These are phyloP conservation scores for Talaromyces sp. DNA, from an alignment of 2,329 filamentous ascomycete genomes.

Conservation along the genomic window DNA sequence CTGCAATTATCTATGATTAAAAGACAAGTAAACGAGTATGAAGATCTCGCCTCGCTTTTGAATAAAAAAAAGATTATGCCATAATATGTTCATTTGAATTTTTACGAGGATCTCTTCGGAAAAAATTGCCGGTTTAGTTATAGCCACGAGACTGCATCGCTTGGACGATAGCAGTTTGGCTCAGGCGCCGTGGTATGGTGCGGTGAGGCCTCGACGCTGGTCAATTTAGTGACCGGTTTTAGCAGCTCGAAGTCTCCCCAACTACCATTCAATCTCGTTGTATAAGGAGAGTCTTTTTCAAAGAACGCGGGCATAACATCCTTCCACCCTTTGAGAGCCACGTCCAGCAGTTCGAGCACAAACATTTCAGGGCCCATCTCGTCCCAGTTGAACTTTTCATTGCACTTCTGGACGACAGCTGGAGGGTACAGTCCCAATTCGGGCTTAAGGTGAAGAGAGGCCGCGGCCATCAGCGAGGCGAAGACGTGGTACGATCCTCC, in stretches of 20 bases:
- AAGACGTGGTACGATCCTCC: slow-evolving; percentile 28
- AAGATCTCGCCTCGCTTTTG: too few relatives aligned
- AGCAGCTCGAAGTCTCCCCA: background rate
- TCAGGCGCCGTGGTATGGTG: background rate
- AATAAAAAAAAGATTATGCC: too few relatives aligned
- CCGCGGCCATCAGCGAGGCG: slow-evolving; percentile 11
- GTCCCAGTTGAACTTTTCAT: slow-evolving; percentile 14
- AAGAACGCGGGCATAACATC: slow-evolving; percentile 18
- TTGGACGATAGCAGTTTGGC: background rate
- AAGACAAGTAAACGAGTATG: too few relatives aligned
- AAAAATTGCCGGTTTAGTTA: too few relatives aligned
- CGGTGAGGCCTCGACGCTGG: background rate
- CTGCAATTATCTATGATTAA: too few relatives aligned
- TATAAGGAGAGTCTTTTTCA: background rate
- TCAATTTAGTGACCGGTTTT: background rate
- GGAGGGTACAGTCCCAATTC: slow-evolving; percentile 11
- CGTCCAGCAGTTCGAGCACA: slow-evolving; percentile 27
- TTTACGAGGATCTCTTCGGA: too few relatives aligned
- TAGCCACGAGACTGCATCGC: too few relatives aligned
- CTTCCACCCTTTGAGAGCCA: slow-evolving; percentile 30
- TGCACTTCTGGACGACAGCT: slow-evolving; percentile 1
- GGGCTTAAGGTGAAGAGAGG: background rate
- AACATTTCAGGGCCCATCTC: slow-evolving; percentile 19
- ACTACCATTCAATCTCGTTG: background rate
- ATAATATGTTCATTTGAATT: too few relatives aligned